A percentile compares a stretch with the other conserved stretches of the same genome.
phyloP scores from a whole-genome alignment of 2,329 filamentous ascomycete genomes.

The Scorias spongiosa region DNA sequence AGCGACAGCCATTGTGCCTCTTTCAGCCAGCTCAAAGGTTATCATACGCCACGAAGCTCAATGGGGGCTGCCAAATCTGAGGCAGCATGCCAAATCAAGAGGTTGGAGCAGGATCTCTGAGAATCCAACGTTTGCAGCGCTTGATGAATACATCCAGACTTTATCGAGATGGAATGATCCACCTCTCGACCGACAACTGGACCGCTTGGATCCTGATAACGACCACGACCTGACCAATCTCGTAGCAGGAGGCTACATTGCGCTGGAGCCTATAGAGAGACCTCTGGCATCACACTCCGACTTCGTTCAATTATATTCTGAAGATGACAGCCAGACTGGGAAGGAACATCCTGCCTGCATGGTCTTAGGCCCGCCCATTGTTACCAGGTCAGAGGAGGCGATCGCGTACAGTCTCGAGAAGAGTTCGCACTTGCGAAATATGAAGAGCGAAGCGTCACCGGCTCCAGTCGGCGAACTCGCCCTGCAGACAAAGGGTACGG shows the following conservation, averaged over 20 bases:
- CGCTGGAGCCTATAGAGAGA: constrained; percentile 27
- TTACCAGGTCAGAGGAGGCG: constrained; percentile 1
- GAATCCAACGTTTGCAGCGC: constrained; percentile 26
- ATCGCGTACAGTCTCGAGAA: constrained; percentile 1
- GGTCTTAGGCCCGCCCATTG: constrained; percentile 15
- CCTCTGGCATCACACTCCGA: constrained; percentile 23
- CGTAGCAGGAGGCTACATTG: constrained; percentile 30
- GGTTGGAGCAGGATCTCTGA: constrained; percentile 22
- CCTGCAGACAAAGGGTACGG: constrained; percentile 37
- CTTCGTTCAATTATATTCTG: constrained; percentile 22
- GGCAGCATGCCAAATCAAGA: constrained; percentile 23
- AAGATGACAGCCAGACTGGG: constrained; percentile 8
- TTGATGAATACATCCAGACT: constrained; percentile 29
- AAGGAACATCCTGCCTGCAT: constrained; percentile 14
- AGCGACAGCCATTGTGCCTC: constrained; percentile 27
- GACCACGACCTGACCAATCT: constrained; percentile 30
- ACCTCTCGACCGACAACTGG: constrained; percentile 21
- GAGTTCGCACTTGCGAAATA: background rate
- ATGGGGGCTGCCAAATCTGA: constrained; percentile 31
- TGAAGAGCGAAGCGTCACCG: background rate
- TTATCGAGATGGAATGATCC: constrained; percentile 28
- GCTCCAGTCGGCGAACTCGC: constrained; percentile 8
- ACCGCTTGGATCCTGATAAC: constrained; percentile 27
- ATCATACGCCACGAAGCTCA: constrained; percentile 39
- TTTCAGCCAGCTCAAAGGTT: constrained; percentile 34